Percentiles rank a stretch among this genome's conserved stretches.
Conservation (phyloP, 202 grass and related monocot species). For the Eragrostis tef region DNA sequence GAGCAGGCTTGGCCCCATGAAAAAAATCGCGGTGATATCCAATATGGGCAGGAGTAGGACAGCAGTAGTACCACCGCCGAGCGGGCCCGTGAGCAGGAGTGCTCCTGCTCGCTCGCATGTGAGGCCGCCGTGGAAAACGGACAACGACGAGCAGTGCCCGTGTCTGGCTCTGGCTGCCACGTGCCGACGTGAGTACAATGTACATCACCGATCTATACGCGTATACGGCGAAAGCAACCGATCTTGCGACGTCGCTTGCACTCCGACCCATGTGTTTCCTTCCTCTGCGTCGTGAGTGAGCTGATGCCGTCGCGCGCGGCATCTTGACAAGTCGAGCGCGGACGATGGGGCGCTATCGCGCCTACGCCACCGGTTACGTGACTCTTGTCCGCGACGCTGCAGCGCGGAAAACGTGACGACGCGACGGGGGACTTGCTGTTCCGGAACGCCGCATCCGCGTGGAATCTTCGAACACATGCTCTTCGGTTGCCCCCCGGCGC, state of each 20-base stretch:
- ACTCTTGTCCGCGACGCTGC: no score
- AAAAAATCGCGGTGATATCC: background rate
- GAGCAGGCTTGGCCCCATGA: background rate
- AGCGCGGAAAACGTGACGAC: no score
- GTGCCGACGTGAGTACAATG: background rate
- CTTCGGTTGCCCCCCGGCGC: background rate
- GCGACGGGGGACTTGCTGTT: background rate
- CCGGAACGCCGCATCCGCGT: background rate
- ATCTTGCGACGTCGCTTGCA: background rate
- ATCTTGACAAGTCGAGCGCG: background rate
- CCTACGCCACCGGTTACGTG: no score
- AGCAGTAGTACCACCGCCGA: background rate
- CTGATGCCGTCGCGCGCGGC: background rate
- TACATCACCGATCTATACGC: background rate
- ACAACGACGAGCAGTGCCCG: background rate
- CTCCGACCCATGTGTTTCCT: background rate
- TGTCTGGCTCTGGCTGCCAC: background rate
- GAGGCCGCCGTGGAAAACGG: background rate
- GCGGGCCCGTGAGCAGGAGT: constrained; percentile 10
- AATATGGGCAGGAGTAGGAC: no score
- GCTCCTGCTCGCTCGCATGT: background rate
- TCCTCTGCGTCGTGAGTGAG: no score
- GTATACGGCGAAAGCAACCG: constrained; percentile 10
- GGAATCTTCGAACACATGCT: background rate
- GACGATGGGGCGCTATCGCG: no score